A percentile compares a stretch with the other conserved stretches of the same genome.
Conservation (phyloP, 805 yeast species). For the Metschnikowia continentalis region DNA sequence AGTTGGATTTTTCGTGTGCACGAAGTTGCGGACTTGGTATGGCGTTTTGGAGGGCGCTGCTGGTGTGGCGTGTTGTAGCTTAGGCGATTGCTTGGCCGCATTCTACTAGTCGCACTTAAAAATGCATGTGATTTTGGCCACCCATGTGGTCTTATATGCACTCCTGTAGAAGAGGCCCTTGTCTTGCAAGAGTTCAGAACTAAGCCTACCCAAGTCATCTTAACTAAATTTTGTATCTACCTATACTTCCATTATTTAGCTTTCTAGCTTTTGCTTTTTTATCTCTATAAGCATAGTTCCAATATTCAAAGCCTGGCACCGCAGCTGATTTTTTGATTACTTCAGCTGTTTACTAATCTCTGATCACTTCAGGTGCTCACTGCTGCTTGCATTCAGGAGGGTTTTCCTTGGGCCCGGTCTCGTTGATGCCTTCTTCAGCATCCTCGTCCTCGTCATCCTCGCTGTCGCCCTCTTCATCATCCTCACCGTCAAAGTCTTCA, state of each 20-base stretch:
- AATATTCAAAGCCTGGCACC: background rate
- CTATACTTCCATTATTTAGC: no score
- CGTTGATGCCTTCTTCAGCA: slow-evolving; percentile 61
- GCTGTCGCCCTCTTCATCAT: slow-evolving; percentile 56
- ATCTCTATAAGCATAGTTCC: background rate
- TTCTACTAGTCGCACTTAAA: background rate
- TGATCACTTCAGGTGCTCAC: slow-evolving; percentile 18
- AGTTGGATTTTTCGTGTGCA: background rate
- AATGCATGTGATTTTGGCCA: slow-evolving; percentile 1
- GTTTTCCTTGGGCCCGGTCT: slow-evolving; percentile 47
- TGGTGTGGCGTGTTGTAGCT: slow-evolving; percentile 2
- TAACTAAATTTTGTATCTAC: no score
- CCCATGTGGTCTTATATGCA: background rate
- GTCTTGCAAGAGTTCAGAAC: no score
- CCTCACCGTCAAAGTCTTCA: slow-evolving; percentile 58
- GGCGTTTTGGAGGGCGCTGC: background rate
- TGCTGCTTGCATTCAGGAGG: slow-evolving; percentile 80
- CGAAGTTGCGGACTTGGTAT: background rate
- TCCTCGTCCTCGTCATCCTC: slow-evolving; percentile 59
- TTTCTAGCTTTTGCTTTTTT: background rate
- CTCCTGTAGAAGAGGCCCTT: background rate
- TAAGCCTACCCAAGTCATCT: no score
- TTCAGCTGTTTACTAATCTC: background rate
- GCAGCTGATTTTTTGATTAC: background rate
- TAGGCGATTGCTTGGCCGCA: background rate